Conservation (phyloP, 192 early-diverging fungal genomes). For the Allomyces arbusculus region DNA sequence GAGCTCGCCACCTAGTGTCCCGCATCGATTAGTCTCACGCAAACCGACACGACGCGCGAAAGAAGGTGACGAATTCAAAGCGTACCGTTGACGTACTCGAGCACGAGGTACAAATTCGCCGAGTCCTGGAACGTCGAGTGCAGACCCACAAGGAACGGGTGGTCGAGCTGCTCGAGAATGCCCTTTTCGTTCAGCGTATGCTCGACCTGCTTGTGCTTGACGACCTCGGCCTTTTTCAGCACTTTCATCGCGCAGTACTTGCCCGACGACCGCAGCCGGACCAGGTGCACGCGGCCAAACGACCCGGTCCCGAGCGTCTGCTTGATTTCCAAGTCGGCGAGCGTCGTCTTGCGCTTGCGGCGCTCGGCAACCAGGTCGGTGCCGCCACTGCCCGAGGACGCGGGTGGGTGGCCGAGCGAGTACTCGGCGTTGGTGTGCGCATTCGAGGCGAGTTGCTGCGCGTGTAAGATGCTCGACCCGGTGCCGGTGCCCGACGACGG, state of each 20-base stretch:
- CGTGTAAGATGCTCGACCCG: background rate
- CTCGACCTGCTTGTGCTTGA: conserved; percentile 88
- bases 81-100: conserved; percentile 60
- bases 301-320: conserved; percentile 89
- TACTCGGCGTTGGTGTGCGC: background rate
- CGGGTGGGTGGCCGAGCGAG: background rate
- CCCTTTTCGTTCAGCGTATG: conserved; percentile 93
- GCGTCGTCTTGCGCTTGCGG: conserved; percentile 21
- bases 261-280: conserved; percentile 51
- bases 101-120: conserved; percentile 76
- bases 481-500: background rate
- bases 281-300: conserved; percentile 89
- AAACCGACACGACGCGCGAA: no score
- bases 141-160: conserved; percentile 82
- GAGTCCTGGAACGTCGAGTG: conserved; percentile 88
- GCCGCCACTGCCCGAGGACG: background rate
- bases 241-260: conserved; percentile 95
- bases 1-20: conserved; percentile 69
- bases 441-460: background rate
- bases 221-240: conserved; percentile 78
- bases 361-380: background rate
- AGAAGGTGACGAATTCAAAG: no score
- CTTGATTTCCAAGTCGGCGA: conserved; percentile 63
- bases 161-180: conserved; percentile 68
- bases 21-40: no score